Evolutionary conservation across 768 basidiomycete genomes (phyloP), one percentile per base, ranked within the genome.

Genomic region (Asterophora parasitica): DNA sequence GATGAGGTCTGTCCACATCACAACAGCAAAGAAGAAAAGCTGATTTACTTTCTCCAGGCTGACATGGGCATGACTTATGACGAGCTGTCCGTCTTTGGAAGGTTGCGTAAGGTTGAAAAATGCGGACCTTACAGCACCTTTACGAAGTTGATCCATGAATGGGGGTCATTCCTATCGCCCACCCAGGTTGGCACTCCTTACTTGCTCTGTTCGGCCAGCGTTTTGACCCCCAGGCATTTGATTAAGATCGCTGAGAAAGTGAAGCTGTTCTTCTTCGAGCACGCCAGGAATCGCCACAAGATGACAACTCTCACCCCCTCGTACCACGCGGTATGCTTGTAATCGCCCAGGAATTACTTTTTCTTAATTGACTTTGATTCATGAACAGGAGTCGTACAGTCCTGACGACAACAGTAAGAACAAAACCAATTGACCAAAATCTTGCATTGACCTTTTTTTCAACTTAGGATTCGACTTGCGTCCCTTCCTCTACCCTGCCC

Each of bases 21-120:
- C n/a, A n/a, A n/a, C n/a, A n/a, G n/a, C n/a, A n/a, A n/a, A n/a
- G n/a, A n/a, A n/a, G n/a, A n/a, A n/a, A 41, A 55, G 38, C 40
- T 38, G 16, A 43, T 35, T n/a, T 7, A 43, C 33, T n/a, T 8
- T 16, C 9, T 30, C 23, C 31, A 92, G 91, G 92, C 80, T 13
- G 95, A 98, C 59, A 98, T 98, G 95, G 95, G 95, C 7, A 98
- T 98, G 96, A 96, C 95, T 0, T 98, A 97, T 61, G 88, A 97
- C 56, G 96, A 98, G 57, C 75, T 99, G 15, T 94, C 92, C 9
- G 81, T 92, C 15, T 95, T 93, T 57, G 96, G 95, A 19, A 76
- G 94, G 23, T 75, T 99, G 19, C 82, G 96, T 44, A 98, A 99
- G 68, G 80, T 95, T 33, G 93, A 96, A 59, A 98, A 98, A 70